Evolutionary conservation across 257 asterid species (phyloP).

Genomic region (Galeopsis tetrahit): DNA sequence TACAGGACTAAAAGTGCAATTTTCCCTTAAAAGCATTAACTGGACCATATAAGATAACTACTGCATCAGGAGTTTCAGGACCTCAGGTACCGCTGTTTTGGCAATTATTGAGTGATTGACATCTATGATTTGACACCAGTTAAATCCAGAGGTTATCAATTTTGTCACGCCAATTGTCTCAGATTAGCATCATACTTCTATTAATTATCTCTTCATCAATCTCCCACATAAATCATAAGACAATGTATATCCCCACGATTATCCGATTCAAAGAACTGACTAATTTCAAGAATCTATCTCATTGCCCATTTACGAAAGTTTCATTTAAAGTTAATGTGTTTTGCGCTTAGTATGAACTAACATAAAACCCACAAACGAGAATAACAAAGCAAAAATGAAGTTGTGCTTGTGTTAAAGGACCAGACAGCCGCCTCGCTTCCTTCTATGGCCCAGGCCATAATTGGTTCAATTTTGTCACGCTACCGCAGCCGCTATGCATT

Average conservation of each 20-base stretch:
- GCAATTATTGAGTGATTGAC: neutral
- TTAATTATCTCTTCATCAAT: too few relatives aligned
- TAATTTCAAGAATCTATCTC: too few relatives aligned
- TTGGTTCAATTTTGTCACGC: slow-evolving; percentile 10
- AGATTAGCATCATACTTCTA: neutral
- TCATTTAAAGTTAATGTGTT: too few relatives aligned
- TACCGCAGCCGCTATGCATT: too few relatives aligned
- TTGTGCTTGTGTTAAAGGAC: slow-evolving; percentile 20
- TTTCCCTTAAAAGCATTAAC: neutral
- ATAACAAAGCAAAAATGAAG: slow-evolving; percentile 19
- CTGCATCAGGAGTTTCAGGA: too few relatives aligned
- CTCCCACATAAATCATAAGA: too few relatives aligned
- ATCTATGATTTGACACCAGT: neutral
- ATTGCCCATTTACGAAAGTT: too few relatives aligned
- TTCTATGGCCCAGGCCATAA: neutral
- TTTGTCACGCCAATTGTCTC: neutral
- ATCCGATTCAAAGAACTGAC: too few relatives aligned
- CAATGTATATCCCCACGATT: neutral
- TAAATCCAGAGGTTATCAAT: neutral
- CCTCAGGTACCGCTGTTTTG: neutral
- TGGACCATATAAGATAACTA: neutral
- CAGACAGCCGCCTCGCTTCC: neutral
- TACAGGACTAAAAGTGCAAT: too few relatives aligned
- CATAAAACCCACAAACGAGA: too few relatives aligned
- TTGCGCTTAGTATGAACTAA: too few relatives aligned